These are phyloP conservation scores for Torulaspora indica DNA, from an alignment of 805 yeast genomes.

Conservation along the genomic window DNA sequence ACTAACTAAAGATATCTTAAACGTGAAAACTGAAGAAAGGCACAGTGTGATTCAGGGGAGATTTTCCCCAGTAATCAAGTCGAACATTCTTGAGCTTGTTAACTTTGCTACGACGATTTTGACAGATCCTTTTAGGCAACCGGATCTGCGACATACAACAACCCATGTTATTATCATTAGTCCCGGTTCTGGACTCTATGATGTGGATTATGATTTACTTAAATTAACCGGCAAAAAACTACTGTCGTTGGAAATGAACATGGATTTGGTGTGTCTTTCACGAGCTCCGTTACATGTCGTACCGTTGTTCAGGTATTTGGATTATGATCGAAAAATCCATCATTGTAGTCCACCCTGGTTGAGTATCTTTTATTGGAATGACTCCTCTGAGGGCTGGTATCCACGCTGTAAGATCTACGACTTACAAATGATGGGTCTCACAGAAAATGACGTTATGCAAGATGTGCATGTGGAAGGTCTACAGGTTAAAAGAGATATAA, in stretches of 20 bases:
- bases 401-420: slow-evolving; percentile 94
- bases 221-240: slow-evolving; percentile 71
- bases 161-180: slow-evolving; percentile 83
- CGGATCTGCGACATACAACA: slow-evolving; percentile 85
- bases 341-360: slow-evolving; percentile 94
- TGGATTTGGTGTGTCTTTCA: slow-evolving; percentile 83
- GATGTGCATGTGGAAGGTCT: slow-evolving; percentile 58
- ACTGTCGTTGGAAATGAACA: slow-evolving; percentile 73
- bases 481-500: slow-evolving; percentile 31
- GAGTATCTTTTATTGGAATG: slow-evolving; percentile 87
- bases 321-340: slow-evolving; percentile 45
- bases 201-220: slow-evolving; percentile 77
- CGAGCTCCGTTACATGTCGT: slow-evolving; percentile 90
- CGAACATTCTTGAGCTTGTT: slow-evolving; percentile 82
- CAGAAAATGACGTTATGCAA: slow-evolving; percentile 80
- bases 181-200: slow-evolving; percentile 91
- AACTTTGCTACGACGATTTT: slow-evolving; percentile 76
- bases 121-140: slow-evolving; percentile 71
- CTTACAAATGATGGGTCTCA: slow-evolving; percentile 95
- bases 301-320: slow-evolving; percentile 75
- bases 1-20: slow-evolving; percentile 69
- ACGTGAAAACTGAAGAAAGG: slow-evolving; percentile 37
- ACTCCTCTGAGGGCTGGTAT: slow-evolving; percentile 64
- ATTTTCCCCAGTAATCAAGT: slow-evolving; percentile 81
- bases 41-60: slow-evolving; percentile 47